A percentile compares a stretch with the other conserved stretches of the same genome.
phyloP scores from a whole-genome alignment of 2,329 filamentous ascomycete genomes.

The Cryphonectria japonica region DNA sequence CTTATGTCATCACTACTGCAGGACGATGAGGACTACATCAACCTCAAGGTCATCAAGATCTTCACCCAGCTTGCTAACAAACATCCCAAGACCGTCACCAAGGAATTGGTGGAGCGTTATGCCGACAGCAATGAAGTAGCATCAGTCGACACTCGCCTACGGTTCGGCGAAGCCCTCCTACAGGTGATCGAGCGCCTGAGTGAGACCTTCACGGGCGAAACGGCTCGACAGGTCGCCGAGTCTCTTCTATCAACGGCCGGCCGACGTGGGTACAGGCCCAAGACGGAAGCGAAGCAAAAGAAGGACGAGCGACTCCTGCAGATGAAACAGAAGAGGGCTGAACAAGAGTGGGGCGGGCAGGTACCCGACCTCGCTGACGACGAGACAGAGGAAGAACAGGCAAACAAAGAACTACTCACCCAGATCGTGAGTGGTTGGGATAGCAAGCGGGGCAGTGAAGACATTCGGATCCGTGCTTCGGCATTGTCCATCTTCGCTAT shows the following conservation, averaged over 20 bases:
- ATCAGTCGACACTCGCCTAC: conserved; percentile 65
- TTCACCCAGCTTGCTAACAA: conserved; percentile 64
- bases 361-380: conserved; percentile 54
- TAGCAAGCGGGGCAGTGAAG: conserved; percentile 66
- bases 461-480: conserved; percentile 70
- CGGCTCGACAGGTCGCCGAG: conserved; percentile 56
- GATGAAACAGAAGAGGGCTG: conserved; percentile 54
- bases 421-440: conserved; percentile 71
- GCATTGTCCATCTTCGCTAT: conserved; percentile 67
- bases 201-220: conserved; percentile 57
- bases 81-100: conserved; percentile 65
- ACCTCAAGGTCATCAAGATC: conserved; percentile 67
- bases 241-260: conserved; percentile 67
- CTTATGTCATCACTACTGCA: conserved; percentile 66
- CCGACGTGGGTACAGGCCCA: conserved; percentile 63
- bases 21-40: conserved; percentile 73
- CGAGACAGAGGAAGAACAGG: conserved; percentile 47
- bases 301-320: conserved; percentile 54
- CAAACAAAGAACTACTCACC: conserved; percentile 54
- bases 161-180: conserved; percentile 69
- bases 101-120: conserved; percentile 69
- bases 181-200: conserved; percentile 66
- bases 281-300: conserved; percentile 60
- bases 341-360: conserved; percentile 59
- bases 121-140: conserved; percentile 64